Percentiles rank a stretch among this genome's conserved stretches.
phyloP scores from a whole-genome alignment of 106 monocot species.

The Iris macrosiphon region DNA sequence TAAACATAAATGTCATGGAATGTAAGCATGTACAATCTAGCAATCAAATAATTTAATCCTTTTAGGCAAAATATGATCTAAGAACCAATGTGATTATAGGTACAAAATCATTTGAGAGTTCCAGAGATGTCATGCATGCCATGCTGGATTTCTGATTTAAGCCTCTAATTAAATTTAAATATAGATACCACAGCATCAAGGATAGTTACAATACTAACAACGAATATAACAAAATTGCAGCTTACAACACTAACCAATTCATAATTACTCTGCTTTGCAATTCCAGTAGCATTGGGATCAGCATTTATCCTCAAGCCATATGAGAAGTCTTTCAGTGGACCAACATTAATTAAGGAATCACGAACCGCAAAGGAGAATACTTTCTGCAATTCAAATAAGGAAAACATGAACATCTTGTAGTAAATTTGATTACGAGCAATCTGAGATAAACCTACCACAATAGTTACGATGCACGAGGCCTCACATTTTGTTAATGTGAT shows the following conservation, averaged over 20 bases:
- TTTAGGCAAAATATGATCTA: no score
- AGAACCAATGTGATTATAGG: no score
- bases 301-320: slow-evolving; percentile 91
- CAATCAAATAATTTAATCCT: no score
- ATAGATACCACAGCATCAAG: no score
- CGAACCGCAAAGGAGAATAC: slow-evolving; percentile 78
- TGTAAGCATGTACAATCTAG: no score
- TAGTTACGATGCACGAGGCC: not conserved
- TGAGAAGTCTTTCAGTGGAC: slow-evolving; percentile 86
- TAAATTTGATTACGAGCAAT: not conserved
- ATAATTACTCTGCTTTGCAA: slow-evolving; percentile 96
- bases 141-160: no score
- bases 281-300: slow-evolving; percentile 78
- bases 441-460: no score
- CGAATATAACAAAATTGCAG: not conserved
- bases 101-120: no score
- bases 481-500: slow-evolving; percentile 4
- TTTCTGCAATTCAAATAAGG: slow-evolving; percentile 42
- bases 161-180: no score
- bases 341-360: slow-evolving; percentile 95
- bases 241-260: slow-evolving; percentile 62
- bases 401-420: not conserved
- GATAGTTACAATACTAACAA: no score
- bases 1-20: no score
- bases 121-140: no score